These are phyloP conservation scores for Irpex rosettiformis DNA, from an alignment of 1,284 basidiomycete species.

Conservation along the genomic window DNA sequence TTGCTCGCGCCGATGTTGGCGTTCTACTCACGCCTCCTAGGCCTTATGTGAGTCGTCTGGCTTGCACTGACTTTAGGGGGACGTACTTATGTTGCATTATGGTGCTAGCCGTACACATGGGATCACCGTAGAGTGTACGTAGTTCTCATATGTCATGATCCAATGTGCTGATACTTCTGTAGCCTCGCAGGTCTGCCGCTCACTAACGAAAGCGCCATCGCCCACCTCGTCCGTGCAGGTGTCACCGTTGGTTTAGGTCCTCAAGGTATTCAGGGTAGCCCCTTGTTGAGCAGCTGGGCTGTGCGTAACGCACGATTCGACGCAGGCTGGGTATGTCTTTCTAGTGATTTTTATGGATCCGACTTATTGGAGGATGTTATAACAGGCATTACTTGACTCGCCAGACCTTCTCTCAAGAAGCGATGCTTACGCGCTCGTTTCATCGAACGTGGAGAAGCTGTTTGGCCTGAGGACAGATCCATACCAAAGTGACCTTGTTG, in stretches of 20 bases:
- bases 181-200: slow-evolving; percentile 55
- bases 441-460: slow-evolving; percentile 48
- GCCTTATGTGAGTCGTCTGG: slow-evolving; percentile 32
- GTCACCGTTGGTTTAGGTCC: slow-evolving; percentile 56
- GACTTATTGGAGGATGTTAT: background rate
- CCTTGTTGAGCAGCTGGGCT: slow-evolving; percentile 41
- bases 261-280: slow-evolving; percentile 42
- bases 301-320: slow-evolving; percentile 53
- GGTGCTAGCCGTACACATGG: slow-evolving; percentile 39
- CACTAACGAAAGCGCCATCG: slow-evolving; percentile 43
- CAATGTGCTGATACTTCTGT: background rate
- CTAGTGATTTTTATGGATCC: background rate
- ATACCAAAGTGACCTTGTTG: slow-evolving; percentile 53
- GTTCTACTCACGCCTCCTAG: slow-evolving; percentile 50
- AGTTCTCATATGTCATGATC: background rate
- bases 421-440: slow-evolving; percentile 43
- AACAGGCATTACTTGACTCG: slow-evolving; percentile 35
- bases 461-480: slow-evolving; percentile 36
- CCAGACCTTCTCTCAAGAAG: slow-evolving; percentile 37
- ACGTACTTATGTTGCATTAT: background rate
- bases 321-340: slow-evolving; percentile 42
- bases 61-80: background rate
- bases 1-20: slow-evolving; percentile 47
- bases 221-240: slow-evolving; percentile 41
- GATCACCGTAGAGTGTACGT: slow-evolving; percentile 42